These are phyloP conservation scores for Epichloe scottii DNA, from an alignment of 2,329 filamentous ascomycete genomes.

Conservation along the genomic window DNA sequence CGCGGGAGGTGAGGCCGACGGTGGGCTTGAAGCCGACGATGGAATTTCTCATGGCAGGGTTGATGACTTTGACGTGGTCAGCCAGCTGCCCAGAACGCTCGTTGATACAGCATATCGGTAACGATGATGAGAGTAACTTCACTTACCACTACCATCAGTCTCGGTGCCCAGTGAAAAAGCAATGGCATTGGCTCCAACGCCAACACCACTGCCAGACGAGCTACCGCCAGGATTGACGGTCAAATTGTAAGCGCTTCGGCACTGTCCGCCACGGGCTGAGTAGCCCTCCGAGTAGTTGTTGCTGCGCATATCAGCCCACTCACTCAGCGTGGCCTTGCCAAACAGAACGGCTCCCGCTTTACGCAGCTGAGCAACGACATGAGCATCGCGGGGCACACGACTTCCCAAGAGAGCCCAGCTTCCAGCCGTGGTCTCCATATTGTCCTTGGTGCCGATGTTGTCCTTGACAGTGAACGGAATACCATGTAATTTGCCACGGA, in stretches of 20 bases:
- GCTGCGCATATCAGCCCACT: slow-evolving; percentile 63
- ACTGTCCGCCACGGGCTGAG: slow-evolving; percentile 51
- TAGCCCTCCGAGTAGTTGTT: slow-evolving; percentile 58
- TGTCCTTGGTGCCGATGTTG: slow-evolving; percentile 55
- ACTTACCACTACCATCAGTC: slow-evolving; percentile 51
- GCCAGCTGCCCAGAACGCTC: background rate
- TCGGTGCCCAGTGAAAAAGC: slow-evolving; percentile 60
- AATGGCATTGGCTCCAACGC: slow-evolving; percentile 50
- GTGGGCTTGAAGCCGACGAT: slow-evolving; percentile 67
- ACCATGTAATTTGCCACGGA: slow-evolving; percentile 58
- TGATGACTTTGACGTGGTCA: slow-evolving; percentile 39
- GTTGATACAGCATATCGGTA: background rate
- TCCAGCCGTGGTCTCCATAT: slow-evolving; percentile 63
- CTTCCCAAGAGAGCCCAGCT: slow-evolving; percentile 53
- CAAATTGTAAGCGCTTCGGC: slow-evolving; percentile 54
- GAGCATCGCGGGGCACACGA: slow-evolving; percentile 54
- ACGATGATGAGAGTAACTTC: background rate
- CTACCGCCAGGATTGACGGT: slow-evolving; percentile 56
- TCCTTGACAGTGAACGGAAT: slow-evolving; percentile 69
- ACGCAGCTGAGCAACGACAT: slow-evolving; percentile 48
- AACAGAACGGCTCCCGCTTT: slow-evolving; percentile 55
- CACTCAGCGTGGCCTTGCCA: slow-evolving; percentile 57
- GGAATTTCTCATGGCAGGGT: slow-evolving; percentile 55
- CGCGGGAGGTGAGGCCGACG: slow-evolving; percentile 56
- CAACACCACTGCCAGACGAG: slow-evolving; percentile 53